Evolutionary conservation across 805 yeast genomes (phyloP).

Genomic region (Candida khao-thaluensis): DNA sequence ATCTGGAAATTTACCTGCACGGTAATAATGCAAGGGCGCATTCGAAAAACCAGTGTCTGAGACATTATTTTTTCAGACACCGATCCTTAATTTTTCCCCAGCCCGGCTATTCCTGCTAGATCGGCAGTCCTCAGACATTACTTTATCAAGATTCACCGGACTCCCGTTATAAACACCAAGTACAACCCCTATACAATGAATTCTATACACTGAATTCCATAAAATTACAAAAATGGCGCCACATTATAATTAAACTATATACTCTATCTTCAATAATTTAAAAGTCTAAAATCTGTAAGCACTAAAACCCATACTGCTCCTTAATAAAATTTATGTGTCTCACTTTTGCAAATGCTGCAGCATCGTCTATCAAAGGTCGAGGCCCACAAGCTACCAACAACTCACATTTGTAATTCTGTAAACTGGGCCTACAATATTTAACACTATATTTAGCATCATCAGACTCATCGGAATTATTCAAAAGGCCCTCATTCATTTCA

Average conservation of each 20-base stretch:
- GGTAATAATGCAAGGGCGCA: slow-evolving; percentile 2
- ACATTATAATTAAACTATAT: too few relatives aligned
- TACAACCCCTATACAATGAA: too few relatives aligned
- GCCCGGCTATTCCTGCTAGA: too few relatives aligned
- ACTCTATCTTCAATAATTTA: too few relatives aligned
- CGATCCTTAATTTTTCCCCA: too few relatives aligned
- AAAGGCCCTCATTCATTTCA: background rate
- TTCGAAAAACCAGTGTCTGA: slow-evolving; percentile 4
- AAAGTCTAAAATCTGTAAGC: too few relatives aligned
- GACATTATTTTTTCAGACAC: too few relatives aligned
- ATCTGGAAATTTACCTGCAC: background rate
- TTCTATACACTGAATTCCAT: too few relatives aligned
- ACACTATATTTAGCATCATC: slow-evolving; percentile 1
- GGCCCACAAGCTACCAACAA: slow-evolving; percentile 62
- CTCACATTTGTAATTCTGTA: slow-evolving; percentile 9
- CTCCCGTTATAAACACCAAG: too few relatives aligned
- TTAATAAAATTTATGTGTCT: slow-evolving; percentile 24
- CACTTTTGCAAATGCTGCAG: slow-evolving; percentile 34
- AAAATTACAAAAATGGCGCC: too few relatives aligned
- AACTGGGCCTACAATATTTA: slow-evolving; percentile 11
- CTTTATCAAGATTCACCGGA: too few relatives aligned
- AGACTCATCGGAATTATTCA: background rate
- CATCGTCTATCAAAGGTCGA: slow-evolving; percentile 38
- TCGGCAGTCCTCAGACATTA: too few relatives aligned
- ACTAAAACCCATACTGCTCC: slow-evolving; percentile 10